Conservation (phyloP, 805 yeast species). For the Candida silvicultrix region DNA sequence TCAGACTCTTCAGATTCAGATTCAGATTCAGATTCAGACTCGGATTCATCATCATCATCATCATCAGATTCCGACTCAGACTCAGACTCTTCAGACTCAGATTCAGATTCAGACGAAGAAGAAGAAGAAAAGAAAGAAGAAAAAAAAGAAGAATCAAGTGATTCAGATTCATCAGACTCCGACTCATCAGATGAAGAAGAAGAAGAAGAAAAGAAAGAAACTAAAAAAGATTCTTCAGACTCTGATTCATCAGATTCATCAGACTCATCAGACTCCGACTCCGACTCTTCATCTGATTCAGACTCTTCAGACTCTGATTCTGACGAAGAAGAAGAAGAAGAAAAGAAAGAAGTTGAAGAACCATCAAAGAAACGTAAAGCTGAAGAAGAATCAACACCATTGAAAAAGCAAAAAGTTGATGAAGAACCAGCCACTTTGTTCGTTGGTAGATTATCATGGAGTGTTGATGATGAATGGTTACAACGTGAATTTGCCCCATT, state of each 20-base stretch:
- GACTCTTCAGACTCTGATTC: constrained; percentile 16
- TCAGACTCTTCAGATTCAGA: constrained; percentile 13
- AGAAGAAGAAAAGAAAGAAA: constrained; percentile 23
- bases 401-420: constrained; percentile 46
- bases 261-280: constrained; percentile 3
- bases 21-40: constrained; percentile 9
- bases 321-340: constrained; percentile 19
- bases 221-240: constrained; percentile 9
- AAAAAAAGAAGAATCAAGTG: constrained; percentile 25
- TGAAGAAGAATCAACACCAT: constrained; percentile 29
- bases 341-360: constrained; percentile 28
- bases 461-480: constrained; percentile 93
- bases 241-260: constrained; percentile 9
- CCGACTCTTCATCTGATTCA: constrained; percentile 8
- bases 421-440: constrained; percentile 83
- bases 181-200: constrained; percentile 23
- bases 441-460: constrained; percentile 97
- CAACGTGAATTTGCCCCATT: constrained; percentile 72
- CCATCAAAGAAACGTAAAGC: constrained; percentile 27
- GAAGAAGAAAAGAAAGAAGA: constrained; percentile 27
- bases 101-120: constrained; percentile 23
- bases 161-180: constrained; percentile 27
- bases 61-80: constrained; percentile 23
- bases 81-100: constrained; percentile 19
- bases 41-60: constrained; percentile 13